Base-by-base conservation (phyloP, 139 green algal genomes). In the Nannochloris sp. region DNA sequence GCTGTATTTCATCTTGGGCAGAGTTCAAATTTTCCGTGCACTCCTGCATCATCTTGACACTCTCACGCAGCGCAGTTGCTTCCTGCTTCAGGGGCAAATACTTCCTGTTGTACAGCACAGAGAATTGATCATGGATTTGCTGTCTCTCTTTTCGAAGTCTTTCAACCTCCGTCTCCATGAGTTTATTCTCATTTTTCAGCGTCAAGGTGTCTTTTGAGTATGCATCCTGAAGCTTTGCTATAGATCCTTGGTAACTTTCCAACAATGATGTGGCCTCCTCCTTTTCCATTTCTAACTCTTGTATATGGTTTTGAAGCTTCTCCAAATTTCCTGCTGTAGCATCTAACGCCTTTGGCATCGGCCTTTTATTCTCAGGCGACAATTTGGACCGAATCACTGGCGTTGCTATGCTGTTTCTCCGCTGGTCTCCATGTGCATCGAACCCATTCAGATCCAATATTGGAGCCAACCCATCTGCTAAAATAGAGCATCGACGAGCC, bases 61-160 rank as follows among this genome's bases (percentile, higher is more conserved):
- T 19, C 14, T 36, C 15, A 8, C 62, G n/a, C 16, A 62, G 44
- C 1, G 46, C 43, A 16, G 36, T 21, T 27, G 62, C 43, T 36
- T 69, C 49, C n/a, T 19, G 34, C 21, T 75, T 75, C 25, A 75
- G 44, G 3, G 69, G 69, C 40, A 55, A 18, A n/a, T 75, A 75
- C 53, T 75, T 75, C 19, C 65, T 54, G 36, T 46, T 48, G 53
- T 71, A 75, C n/a, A 75, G 59, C 11, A 10, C 46, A 15, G 46
- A 24, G 54, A 75, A 75, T 31, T 75, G 69, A 0, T 18, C 18
- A 9, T 70, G 58, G 0, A 62, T 44, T 3, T 56, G n/a, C 1
- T 18, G 31, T 16, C 48, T 44, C 24, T 29, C 43, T 21, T 21
- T 24, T n/a, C 43, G 61, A 50, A 71, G 25, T 21, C 64, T 8